These are phyloP conservation scores for Penicillium sp. DNA, from an alignment of 2,329 filamentous ascomycete species.

Conservation along the genomic window DNA sequence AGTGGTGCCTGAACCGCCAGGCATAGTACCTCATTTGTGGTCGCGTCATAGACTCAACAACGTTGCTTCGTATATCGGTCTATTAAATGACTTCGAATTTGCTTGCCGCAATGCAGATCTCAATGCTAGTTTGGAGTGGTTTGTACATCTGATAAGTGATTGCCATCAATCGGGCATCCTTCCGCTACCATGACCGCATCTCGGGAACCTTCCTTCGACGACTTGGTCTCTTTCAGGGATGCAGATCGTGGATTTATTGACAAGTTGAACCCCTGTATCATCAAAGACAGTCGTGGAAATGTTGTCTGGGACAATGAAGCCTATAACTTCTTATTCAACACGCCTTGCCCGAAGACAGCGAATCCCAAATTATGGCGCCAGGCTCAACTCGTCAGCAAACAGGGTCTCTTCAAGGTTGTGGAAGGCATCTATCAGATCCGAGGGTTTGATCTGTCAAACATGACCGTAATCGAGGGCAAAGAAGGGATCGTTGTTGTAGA, in stretches of 20 bases:
- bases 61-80: too few relatives aligned
- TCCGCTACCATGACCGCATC: background rate
- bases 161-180: background rate
- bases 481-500: constrained; percentile 44
- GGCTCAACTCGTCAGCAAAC: constrained; percentile 29
- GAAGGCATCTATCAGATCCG: constrained; percentile 44
- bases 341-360: constrained; percentile 27
- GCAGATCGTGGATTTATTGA: background rate
- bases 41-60: too few relatives aligned
- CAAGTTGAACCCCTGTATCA: background rate
- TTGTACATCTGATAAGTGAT: background rate
- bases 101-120: background rate
- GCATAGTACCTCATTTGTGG: too few relatives aligned
- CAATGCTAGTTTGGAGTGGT: background rate
- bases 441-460: constrained; percentile 45
- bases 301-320: constrained; percentile 33
- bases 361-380: constrained; percentile 40
- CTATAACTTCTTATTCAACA: constrained; percentile 28
- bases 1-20: too few relatives aligned
- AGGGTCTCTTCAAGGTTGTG: constrained; percentile 39
- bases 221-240: background rate
- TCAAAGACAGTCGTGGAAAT: background rate
- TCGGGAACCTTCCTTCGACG: background rate
- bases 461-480: constrained; percentile 41
- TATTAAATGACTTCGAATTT: background rate